phyloP scores from a whole-genome alignment of 2,329 filamentous ascomycete genomes.

The Talaromyces sp. region DNA sequence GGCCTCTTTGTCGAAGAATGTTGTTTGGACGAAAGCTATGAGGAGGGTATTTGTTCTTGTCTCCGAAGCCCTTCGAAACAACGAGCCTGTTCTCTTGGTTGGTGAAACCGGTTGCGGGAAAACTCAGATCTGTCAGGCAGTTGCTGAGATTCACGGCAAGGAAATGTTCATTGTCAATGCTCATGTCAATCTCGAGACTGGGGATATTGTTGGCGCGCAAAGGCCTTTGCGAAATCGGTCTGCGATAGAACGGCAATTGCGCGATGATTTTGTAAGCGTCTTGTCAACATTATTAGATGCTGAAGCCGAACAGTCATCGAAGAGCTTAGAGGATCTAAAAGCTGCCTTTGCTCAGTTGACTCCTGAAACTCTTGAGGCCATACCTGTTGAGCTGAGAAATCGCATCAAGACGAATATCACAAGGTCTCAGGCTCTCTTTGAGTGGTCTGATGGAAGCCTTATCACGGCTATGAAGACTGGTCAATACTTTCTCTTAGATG shows the following conservation, averaged over 20 bases:
- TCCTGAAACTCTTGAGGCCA: conserved; percentile 37
- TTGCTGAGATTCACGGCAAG: conserved; percentile 73
- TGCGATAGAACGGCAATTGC: conserved; percentile 62
- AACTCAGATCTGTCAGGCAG: conserved; percentile 88
- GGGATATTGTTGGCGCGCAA: conserved; percentile 93
- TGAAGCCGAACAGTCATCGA: conserved; percentile 25
- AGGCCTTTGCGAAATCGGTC: conserved; percentile 81
- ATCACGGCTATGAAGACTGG: conserved; percentile 90
- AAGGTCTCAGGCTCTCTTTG: conserved; percentile 80
- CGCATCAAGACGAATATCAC: conserved; percentile 45
- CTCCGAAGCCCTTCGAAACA: conserved; percentile 76
- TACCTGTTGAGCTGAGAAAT: conserved; percentile 48
- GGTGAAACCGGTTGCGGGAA: conserved; percentile 98
- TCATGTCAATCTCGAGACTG: conserved; percentile 96
- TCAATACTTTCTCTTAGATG: conserved; percentile 88
- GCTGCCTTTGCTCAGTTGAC: conserved; percentile 54
- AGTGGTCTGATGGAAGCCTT: conserved; percentile 92
- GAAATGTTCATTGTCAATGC: conserved; percentile 88
- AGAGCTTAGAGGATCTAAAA: conserved; percentile 53
- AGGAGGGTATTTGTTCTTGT: conserved; percentile 84
- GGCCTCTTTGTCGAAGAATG: conserved; percentile 33
- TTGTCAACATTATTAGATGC: conserved; percentile 30
- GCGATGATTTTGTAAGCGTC: conserved; percentile 52
- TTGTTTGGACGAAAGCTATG: conserved; percentile 97
- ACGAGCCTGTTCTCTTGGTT: conserved; percentile 89